Evolutionary conservation across 257 asterid species (phyloP).

Genomic region (Solanum clarkiae): DNA sequence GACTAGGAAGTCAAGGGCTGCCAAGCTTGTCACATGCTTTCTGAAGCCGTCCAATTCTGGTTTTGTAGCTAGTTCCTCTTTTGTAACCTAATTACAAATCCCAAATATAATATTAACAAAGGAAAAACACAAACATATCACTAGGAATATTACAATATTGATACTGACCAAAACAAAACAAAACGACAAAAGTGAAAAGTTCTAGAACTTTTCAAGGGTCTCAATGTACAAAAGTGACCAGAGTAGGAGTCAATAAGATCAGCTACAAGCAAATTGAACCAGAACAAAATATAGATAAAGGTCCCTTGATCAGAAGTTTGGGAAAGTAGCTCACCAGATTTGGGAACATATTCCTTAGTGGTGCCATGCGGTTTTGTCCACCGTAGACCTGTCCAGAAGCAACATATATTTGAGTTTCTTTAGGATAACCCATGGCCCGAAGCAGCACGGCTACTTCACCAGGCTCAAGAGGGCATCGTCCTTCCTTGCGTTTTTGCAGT

Average conservation of each 20-base stretch:
- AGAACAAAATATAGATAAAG: background rate
- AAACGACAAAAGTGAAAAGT: background rate
- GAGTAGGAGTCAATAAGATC: background rate
- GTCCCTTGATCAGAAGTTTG: background rate
- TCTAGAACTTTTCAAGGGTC: background rate
- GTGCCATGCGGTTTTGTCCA: slow-evolving; percentile 99
- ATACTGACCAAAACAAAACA: background rate
- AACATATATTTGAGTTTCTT: slow-evolving; percentile 95
- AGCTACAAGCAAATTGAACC: background rate
- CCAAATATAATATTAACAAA: background rate
- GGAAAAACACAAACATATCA: background rate
- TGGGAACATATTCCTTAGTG: slow-evolving; percentile 96
- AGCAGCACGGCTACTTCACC: slow-evolving; percentile 99
- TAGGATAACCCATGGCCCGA: slow-evolving; percentile 97
- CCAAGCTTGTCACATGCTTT: slow-evolving; percentile 95
- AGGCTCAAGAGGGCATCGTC: slow-evolving; percentile 99
- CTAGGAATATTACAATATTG: background rate
- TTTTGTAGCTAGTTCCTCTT: slow-evolving; percentile 83
- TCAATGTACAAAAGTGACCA: background rate
- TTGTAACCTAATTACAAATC: slow-evolving; percentile 60
- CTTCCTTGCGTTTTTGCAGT: slow-evolving; percentile 96
- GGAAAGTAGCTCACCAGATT: slow-evolving; percentile 55
- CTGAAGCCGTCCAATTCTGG: slow-evolving; percentile 71
- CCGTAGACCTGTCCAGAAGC: slow-evolving; percentile 99
- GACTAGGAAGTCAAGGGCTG: slow-evolving; percentile 96